A percentile compares a stretch with the other conserved stretches of the same genome.
Conservation (phyloP, 2,329 filamentous ascomycete species). For the Claviceps arundinis region DNA sequence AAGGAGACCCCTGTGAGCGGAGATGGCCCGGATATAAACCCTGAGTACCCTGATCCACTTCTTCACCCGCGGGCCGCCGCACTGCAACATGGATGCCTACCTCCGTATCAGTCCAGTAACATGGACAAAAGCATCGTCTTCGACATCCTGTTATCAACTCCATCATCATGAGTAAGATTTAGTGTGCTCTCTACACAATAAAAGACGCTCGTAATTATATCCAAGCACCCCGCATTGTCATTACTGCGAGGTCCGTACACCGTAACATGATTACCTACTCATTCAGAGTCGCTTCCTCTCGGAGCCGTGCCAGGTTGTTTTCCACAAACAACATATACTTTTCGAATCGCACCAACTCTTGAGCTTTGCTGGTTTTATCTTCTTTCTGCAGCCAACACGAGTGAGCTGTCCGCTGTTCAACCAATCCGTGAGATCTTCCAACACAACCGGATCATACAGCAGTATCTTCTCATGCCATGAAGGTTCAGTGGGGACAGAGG, state of each 20-base stretch:
- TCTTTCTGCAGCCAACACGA: constrained; percentile 49
- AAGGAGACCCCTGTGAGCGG: background rate
- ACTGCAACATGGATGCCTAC: background rate
- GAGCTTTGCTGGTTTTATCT: constrained; percentile 51
- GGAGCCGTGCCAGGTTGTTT: constrained; percentile 37
- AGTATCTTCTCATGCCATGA: constrained; percentile 91
- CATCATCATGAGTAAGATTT: background rate
- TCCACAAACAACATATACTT: constrained; percentile 74
- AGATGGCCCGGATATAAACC: background rate
- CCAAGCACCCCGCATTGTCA: background rate
- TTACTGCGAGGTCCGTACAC: background rate
- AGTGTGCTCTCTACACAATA: background rate
- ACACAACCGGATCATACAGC: constrained; percentile 77
- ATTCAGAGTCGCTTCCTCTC: constrained; percentile 30
- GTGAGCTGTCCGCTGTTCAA: constrained; percentile 60
- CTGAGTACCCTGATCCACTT: background rate
- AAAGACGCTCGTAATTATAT: background rate
- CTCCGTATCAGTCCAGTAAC: too few species aligned
- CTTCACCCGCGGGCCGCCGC: background rate
- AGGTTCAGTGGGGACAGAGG: constrained; percentile 34
- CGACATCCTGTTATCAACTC: too few species aligned
- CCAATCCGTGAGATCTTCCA: constrained; percentile 78
- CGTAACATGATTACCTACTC: background rate
- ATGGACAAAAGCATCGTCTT: too few species aligned
- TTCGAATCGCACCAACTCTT: constrained; percentile 84